Conservation (phyloP, 2,329 filamentous ascomycete species). For the Onygenales sp. region DNA sequence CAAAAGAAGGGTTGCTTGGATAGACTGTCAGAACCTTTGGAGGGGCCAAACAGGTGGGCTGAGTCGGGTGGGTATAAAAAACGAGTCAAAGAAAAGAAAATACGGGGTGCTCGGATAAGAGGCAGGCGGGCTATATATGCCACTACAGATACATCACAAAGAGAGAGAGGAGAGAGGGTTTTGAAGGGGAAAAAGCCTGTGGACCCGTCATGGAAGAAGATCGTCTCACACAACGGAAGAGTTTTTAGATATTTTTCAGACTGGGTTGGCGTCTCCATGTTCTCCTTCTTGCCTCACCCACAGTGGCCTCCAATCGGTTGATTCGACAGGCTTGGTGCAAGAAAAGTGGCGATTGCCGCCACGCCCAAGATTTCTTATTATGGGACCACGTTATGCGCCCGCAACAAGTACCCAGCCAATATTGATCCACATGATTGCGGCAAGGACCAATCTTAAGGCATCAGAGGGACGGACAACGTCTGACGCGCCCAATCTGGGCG, state of each 20-base stretch:
- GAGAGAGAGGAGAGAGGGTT: not conserved
- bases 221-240: not conserved
- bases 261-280: not conserved
- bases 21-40: not conserved
- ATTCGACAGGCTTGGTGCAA: conserved; percentile 1
- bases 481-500: not conserved
- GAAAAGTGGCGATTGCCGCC: conserved; percentile 1
- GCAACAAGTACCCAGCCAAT: not conserved
- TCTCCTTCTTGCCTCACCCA: not conserved
- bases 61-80: not conserved
- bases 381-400: conserved; percentile 1
- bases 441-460: too few relatives aligned
- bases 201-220: not conserved
- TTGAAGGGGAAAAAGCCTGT: not conserved
- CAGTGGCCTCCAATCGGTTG: not conserved
- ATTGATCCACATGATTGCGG: not conserved
- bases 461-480: not conserved
- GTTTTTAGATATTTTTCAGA: not conserved
- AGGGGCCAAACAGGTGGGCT: not conserved
- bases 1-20: not conserved
- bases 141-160: not conserved
- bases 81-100: not conserved
- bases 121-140: not conserved
- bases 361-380: not conserved
- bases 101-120: not conserved